Evolutionary conservation across 148 eudicot species (phyloP).

Genomic region (Rhododendron vialii): DNA sequence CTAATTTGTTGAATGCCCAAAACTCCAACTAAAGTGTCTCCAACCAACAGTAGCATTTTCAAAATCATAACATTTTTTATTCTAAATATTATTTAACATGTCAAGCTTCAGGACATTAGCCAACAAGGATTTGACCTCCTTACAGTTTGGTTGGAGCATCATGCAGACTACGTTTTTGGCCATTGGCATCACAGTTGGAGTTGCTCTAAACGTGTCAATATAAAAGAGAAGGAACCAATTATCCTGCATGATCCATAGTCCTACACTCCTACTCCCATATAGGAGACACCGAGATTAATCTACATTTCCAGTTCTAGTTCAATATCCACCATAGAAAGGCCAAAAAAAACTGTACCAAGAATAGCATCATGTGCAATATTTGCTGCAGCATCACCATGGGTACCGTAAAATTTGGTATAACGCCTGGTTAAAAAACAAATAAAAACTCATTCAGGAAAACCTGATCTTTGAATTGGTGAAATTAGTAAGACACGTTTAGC

Average conservation of each 20-base stretch:
- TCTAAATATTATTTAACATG: background rate
- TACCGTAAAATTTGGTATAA: conserved; percentile 85
- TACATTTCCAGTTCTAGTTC: background rate
- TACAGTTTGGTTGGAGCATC: background rate
- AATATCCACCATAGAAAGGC: background rate
- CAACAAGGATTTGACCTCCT: background rate
- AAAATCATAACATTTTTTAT: background rate
- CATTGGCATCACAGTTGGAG: background rate
- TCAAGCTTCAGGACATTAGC: background rate
- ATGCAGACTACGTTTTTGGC: background rate
- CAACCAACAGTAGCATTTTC: background rate
- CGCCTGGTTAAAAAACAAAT: conserved; percentile 49
- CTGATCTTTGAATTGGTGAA: background rate
- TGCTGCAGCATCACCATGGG: conserved; percentile 62
- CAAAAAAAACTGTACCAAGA: conserved; percentile 38
- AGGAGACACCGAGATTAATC: background rate
- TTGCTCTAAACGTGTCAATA: background rate
- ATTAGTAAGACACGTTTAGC: background rate
- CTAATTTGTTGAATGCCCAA: background rate
- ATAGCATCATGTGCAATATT: conserved; percentile 84
- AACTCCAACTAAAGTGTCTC: background rate
- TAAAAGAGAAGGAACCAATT: background rate
- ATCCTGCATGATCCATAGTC: background rate
- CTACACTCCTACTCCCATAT: background rate
- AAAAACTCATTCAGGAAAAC: background rate